A percentile compares a stretch with the other conserved stretches of the same genome.
phyloP scores from a whole-genome alignment of 495 filamentous ascomycete species.

The Lophiotrema nucula region DNA sequence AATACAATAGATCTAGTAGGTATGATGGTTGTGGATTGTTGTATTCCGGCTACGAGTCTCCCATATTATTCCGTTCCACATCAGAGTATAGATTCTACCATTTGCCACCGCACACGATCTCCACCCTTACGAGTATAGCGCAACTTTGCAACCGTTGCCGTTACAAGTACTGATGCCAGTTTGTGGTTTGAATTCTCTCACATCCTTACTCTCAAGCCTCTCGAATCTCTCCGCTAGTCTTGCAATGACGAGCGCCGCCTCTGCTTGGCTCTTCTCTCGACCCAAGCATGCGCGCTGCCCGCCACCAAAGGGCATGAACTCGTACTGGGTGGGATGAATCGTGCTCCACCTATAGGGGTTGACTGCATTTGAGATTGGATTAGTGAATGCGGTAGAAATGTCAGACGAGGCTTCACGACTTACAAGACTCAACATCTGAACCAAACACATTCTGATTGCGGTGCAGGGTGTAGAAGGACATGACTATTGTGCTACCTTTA shows the following conservation, averaged over 20 bases:
- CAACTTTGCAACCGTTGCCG: slow-evolving; percentile 26
- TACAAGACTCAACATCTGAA: background rate
- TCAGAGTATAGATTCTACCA: too few species aligned
- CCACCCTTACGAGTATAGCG: background rate
- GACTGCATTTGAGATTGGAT: background rate
- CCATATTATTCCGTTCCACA: too few species aligned
- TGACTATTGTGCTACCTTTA: background rate
- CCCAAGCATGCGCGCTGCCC: slow-evolving; percentile 23
- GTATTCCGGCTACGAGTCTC: too few species aligned
- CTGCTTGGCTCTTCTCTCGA: slow-evolving; percentile 16
- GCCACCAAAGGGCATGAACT: slow-evolving; percentile 1
- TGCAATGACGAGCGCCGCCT: slow-evolving; percentile 23
- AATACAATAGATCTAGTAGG: too few species aligned
- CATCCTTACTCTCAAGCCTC: slow-evolving; percentile 19
- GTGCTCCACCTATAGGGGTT: background rate
- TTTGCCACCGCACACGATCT: too few species aligned
- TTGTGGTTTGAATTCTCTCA: slow-evolving; percentile 19
- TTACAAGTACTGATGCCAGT: slow-evolving; percentile 27
- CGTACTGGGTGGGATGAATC: background rate
- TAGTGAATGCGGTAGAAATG: background rate
- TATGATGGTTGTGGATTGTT: too few species aligned
- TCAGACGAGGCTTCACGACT: background rate
- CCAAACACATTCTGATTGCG: background rate
- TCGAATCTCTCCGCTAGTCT: slow-evolving; percentile 8
- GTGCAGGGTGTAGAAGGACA: background rate